Conservation (phyloP, 352 stramenopile species). For the Pythium aquatile region DNA sequence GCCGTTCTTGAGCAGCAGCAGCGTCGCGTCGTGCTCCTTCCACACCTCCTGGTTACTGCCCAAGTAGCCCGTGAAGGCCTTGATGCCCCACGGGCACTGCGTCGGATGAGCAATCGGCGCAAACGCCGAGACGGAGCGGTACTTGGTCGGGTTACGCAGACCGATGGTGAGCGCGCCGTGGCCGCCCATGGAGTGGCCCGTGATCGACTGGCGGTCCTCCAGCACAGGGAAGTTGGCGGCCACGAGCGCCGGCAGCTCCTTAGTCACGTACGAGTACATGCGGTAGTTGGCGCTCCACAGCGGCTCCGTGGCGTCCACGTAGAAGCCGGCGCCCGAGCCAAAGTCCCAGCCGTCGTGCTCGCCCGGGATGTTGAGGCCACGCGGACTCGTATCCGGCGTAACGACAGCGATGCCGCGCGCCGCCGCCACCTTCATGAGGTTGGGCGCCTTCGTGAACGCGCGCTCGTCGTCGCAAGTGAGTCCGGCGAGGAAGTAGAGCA, state of each 20-base stretch:
- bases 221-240: slow-evolving; percentile 81
- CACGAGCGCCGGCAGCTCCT: slow-evolving; percentile 93
- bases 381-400: slow-evolving; percentile 95
- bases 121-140: slow-evolving; percentile 95
- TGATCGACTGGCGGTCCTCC: slow-evolving; percentile 89
- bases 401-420: slow-evolving; percentile 93
- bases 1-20: slow-evolving; percentile 76
- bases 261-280: slow-evolving; percentile 97
- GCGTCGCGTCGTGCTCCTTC: slow-evolving; percentile 92
- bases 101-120: slow-evolving; percentile 96
- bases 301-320: slow-evolving; percentile 95
- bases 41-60: slow-evolving; percentile 86
- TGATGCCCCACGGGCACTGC: slow-evolving; percentile 97
- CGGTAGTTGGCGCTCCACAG: slow-evolving; percentile 94
- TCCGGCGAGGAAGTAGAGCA: slow-evolving; percentile 95
- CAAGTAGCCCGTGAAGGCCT: slow-evolving; percentile 97
- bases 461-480: slow-evolving; percentile 97
- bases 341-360: slow-evolving; percentile 97
- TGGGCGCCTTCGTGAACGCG: slow-evolving; percentile 94
- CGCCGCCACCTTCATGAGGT: slow-evolving; percentile 88
- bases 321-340: slow-evolving; percentile 96
- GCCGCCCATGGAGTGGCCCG: slow-evolving; percentile 97
- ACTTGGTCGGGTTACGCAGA: slow-evolving; percentile 87
- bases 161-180: slow-evolving; percentile 96
- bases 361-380: slow-evolving; percentile 87